phyloP scores from a whole-genome alignment of 1,284 basidiomycete genomes.

The Irpex sp. region DNA sequence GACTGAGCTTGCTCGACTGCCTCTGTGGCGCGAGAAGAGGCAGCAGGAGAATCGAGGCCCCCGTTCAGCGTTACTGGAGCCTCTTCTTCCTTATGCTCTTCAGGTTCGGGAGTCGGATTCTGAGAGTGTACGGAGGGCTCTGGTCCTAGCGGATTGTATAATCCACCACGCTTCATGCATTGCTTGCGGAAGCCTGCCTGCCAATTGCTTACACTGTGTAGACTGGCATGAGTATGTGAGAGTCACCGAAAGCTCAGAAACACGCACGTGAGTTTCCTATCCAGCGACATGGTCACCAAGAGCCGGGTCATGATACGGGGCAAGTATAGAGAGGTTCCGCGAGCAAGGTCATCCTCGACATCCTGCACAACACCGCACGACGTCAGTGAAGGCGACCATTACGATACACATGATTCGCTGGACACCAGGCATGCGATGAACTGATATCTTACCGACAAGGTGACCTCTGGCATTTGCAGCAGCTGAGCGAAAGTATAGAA shows the following conservation, averaged over 20 bases:
- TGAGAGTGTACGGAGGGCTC: slow-evolving; percentile 33
- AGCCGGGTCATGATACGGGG: slow-evolving; percentile 72
- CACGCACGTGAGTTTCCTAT: slow-evolving; percentile 74
- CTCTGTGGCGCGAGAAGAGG: background rate
- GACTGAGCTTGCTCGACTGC: background rate
- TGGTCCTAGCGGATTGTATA: slow-evolving; percentile 66
- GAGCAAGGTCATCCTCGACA: slow-evolving; percentile 70
- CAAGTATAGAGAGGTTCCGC: slow-evolving; percentile 55
- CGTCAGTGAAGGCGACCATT: slow-evolving; percentile 15
- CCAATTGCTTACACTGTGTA: slow-evolving; percentile 67
- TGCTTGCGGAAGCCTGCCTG: slow-evolving; percentile 69
- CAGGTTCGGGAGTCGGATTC: slow-evolving; percentile 17
- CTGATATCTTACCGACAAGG: slow-evolving; percentile 49
- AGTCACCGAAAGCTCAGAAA: slow-evolving; percentile 2
- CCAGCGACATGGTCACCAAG: slow-evolving; percentile 71
- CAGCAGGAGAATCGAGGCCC: background rate
- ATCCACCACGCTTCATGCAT: slow-evolving; percentile 64
- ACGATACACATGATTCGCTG: slow-evolving; percentile 2
- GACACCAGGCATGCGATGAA: slow-evolving; percentile 7
- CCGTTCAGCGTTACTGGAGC: background rate
- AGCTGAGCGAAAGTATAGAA: slow-evolving; percentile 72
- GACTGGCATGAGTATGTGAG: slow-evolving; percentile 11
- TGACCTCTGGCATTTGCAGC: slow-evolving; percentile 62
- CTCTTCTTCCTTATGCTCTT: background rate
- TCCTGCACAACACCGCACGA: slow-evolving; percentile 42